phyloP scores from a whole-genome alignment of 352 stramenopile genomes.

The Phytopythium aichiense region DNA sequence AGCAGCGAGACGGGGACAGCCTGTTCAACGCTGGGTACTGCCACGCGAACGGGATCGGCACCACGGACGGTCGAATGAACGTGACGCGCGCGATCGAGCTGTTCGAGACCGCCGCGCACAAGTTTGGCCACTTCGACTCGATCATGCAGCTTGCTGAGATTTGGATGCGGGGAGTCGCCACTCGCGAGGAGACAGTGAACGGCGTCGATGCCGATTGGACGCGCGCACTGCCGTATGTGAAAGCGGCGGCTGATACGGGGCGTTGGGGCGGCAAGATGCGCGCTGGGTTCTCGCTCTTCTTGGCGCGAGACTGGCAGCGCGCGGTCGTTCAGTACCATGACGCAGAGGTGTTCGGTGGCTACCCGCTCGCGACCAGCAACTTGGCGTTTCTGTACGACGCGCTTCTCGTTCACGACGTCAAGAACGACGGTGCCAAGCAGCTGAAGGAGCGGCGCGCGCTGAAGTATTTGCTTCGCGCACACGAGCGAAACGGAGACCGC shows the following conservation, averaged over 20 bases:
- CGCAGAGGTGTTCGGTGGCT: constrained; percentile 47
- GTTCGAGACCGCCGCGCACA: constrained; percentile 50
- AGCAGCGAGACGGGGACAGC: constrained; percentile 83
- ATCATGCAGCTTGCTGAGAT: constrained; percentile 74
- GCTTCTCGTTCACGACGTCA: constrained; percentile 18
- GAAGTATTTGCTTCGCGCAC: constrained; percentile 34
- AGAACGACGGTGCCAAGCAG: constrained; percentile 4
- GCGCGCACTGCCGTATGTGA: constrained; percentile 41
- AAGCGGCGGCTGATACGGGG: constrained; percentile 56
- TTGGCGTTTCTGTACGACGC: constrained; percentile 75
- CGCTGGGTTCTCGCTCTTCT: constrained; percentile 61
- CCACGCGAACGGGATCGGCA: constrained; percentile 59
- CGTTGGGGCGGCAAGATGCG: constrained; percentile 54
- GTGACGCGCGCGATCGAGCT: constrained; percentile 51
- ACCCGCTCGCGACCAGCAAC: constrained; percentile 62
- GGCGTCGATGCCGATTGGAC: background rate
- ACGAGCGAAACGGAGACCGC: constrained; percentile 37
- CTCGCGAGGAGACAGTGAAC: background rate
- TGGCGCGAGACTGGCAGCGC: constrained; percentile 31
- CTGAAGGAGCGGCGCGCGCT: constrained; percentile 30
- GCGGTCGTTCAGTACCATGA: constrained; percentile 63
- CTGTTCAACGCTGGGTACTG: constrained; percentile 89
- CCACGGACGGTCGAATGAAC: constrained; percentile 24
- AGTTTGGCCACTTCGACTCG: constrained; percentile 86
- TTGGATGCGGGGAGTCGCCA: constrained; percentile 26